phyloP scores from a whole-genome alignment of 371 early-diverging fungal genomes.

The Rhizopus delemar region DNA sequence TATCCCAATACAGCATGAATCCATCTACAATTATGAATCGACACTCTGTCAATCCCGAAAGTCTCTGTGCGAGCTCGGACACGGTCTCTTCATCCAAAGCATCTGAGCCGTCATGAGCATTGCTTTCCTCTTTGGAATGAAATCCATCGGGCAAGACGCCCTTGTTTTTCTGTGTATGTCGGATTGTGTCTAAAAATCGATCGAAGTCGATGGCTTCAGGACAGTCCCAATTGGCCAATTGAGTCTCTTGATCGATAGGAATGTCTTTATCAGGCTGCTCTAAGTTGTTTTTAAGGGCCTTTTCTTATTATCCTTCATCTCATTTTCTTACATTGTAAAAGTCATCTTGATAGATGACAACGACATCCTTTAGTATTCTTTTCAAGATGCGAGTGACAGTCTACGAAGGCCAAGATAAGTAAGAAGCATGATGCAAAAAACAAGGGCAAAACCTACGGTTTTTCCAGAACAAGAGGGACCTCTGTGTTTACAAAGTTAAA shows the following conservation, averaged over 20 bases:
- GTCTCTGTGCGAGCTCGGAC: background rate
- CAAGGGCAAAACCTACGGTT: conserved; percentile 33
- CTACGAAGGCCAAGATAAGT: conserved; percentile 23
- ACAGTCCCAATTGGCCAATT: conserved; percentile 79
- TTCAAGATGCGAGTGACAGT: conserved; percentile 56
- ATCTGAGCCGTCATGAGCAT: conserved; percentile 27
- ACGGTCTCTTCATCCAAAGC: conserved; percentile 3
- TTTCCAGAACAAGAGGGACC: conserved; percentile 69
- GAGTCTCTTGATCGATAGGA: conserved; percentile 59
- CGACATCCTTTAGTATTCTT: conserved; percentile 58
- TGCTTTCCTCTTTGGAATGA: conserved; percentile 29
- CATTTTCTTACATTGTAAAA: conserved; percentile 60
- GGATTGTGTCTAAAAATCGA: conserved; percentile 34
- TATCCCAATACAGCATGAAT: conserved; percentile 62
- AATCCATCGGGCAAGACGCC: conserved; percentile 45
- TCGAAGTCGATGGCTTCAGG: conserved; percentile 65
- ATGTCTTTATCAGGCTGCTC: conserved; percentile 58
- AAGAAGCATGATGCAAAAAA: background rate
- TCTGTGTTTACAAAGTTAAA: conserved; percentile 2
- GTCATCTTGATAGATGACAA: conserved; percentile 75
- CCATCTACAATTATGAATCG: conserved; percentile 73
- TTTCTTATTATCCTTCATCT: background rate
- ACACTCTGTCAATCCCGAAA: conserved; percentile 9
- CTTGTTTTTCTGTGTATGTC: conserved; percentile 35
- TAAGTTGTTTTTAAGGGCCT: background rate